These are phyloP conservation scores for Gracilariopsis chorda DNA, from an alignment of 23 red algal species.

Conservation along the genomic window DNA sequence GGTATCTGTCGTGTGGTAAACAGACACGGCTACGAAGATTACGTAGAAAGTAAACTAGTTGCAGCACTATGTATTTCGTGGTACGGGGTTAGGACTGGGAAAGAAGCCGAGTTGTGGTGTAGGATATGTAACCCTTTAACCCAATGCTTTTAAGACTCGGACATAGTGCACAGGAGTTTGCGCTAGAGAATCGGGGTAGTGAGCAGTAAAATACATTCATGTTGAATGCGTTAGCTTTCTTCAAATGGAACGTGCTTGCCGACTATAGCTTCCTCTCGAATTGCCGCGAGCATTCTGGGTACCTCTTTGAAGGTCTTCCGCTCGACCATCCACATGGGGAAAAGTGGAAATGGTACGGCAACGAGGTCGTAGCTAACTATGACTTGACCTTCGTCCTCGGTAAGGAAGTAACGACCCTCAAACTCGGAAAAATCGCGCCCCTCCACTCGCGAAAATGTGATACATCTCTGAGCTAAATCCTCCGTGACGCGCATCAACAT, in stretches of 20 bases:
- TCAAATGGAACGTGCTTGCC: slow-evolving; percentile 19
- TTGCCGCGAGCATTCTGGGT: slow-evolving; percentile 72
- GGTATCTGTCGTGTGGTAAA: neutral
- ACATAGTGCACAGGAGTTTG: neutral
- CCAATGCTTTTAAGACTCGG: neutral
- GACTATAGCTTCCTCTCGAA: slow-evolving; percentile 54
- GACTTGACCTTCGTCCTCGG: slow-evolving; percentile 10
- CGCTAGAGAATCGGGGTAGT: neutral
- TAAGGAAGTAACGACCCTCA: slow-evolving; percentile 67
- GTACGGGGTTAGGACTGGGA: neutral
- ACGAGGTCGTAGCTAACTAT: slow-evolving; percentile 79
- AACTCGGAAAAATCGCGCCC: slow-evolving; percentile 86
- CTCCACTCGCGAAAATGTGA: slow-evolving; percentile 58
- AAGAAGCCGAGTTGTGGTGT: neutral
- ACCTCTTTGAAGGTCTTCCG: slow-evolving; percentile 93
- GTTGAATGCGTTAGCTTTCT: neutral
- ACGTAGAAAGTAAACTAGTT: neutral
- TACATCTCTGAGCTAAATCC: slow-evolving; percentile 20
- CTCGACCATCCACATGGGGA: slow-evolving; percentile 90
- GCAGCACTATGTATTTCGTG: neutral
- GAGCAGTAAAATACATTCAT: neutral
- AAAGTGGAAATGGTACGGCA: slow-evolving; percentile 74
- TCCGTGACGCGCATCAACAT: slow-evolving; percentile 67
- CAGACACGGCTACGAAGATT: neutral
- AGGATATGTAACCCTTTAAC: neutral